These are phyloP conservation scores for Trichaptum fuscoviolaceum DNA, from an alignment of 768 basidiomycete genomes.

Conservation along the genomic window DNA sequence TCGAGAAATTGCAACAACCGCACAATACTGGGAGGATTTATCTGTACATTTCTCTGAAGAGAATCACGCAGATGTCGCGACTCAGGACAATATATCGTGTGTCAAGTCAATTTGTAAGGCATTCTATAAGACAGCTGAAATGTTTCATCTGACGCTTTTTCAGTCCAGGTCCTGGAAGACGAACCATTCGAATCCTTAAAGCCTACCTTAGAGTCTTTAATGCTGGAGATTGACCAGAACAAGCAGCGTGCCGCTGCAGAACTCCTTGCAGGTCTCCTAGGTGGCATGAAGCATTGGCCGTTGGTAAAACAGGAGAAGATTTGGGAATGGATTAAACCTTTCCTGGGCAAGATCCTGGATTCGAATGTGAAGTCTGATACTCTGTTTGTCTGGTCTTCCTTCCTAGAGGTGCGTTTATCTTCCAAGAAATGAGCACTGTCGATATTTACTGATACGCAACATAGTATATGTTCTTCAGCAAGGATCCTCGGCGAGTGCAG, in stretches of 20 bases:
- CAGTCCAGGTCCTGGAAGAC: slow-evolving; percentile 77
- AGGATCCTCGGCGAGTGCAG: slow-evolving; percentile 79
- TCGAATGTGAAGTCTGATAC: slow-evolving; percentile 80
- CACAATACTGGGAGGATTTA: slow-evolving; percentile 64
- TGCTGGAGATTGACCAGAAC: slow-evolving; percentile 71
- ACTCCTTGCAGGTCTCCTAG: slow-evolving; percentile 67
- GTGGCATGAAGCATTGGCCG: slow-evolving; percentile 82
- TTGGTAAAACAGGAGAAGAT: slow-evolving; percentile 57
- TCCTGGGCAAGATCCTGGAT: slow-evolving; percentile 59
- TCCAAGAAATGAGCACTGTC: slow-evolving; percentile 7
- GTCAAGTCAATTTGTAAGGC: slow-evolving; percentile 71
- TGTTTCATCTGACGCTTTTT: slow-evolving; percentile 9
- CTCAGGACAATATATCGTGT: slow-evolving; percentile 64
- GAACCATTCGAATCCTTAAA: slow-evolving; percentile 59
- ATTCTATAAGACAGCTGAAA: neutral
- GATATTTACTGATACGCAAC: neutral
- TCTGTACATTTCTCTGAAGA: slow-evolving; percentile 73
- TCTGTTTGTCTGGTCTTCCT: slow-evolving; percentile 70
- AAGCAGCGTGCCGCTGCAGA: slow-evolving; percentile 88
- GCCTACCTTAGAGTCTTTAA: slow-evolving; percentile 57
- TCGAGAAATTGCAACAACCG: slow-evolving; percentile 38
- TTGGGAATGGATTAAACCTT: slow-evolving; percentile 78
- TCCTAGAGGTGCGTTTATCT: slow-evolving; percentile 51
- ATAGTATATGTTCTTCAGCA: slow-evolving; percentile 71
- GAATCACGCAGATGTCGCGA: slow-evolving; percentile 58